Evolutionary conservation across 441 rosid species (phyloP).

Genomic region (Jatropha multifida): DNA sequence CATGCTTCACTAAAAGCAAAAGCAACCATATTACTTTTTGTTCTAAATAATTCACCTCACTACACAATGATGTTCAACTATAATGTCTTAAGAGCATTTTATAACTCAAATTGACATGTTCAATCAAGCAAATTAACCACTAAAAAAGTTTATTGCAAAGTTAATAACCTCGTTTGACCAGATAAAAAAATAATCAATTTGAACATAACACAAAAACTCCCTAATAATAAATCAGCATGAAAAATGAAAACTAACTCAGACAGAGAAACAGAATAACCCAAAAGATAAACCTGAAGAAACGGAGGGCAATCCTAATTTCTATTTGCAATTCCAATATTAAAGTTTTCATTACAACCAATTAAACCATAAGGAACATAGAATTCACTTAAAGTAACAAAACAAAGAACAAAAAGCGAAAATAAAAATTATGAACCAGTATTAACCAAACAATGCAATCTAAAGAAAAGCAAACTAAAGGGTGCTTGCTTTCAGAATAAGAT

Average conservation of each 20-base stretch:
- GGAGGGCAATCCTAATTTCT: neutral
- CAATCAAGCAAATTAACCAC: neutral
- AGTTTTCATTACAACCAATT: neutral
- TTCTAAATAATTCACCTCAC: neutral
- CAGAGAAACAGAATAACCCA: neutral
- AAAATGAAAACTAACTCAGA: neutral
- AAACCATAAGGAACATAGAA: constrained; percentile 2
- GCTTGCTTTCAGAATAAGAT: neutral
- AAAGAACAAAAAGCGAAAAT: neutral
- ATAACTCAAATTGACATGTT: neutral
- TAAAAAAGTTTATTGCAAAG: neutral
- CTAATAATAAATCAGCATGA: neutral
- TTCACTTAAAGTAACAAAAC: neutral
- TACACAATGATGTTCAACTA: neutral
- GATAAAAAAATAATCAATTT: neutral
- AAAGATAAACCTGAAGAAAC: neutral
- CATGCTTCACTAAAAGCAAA: neutral
- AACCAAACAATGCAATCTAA: neutral
- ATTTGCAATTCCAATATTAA: neutral
- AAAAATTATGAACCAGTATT: neutral
- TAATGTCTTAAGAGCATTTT: neutral
- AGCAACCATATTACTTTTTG: neutral
- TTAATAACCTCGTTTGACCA: neutral
- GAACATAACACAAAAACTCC: constrained; percentile 1
- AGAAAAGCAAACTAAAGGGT: neutral